Evolutionary conservation across 805 yeast genomes (phyloP), one percentile per base, ranked within the genome.

Genomic region (Starmerella bacillaris): DNA sequence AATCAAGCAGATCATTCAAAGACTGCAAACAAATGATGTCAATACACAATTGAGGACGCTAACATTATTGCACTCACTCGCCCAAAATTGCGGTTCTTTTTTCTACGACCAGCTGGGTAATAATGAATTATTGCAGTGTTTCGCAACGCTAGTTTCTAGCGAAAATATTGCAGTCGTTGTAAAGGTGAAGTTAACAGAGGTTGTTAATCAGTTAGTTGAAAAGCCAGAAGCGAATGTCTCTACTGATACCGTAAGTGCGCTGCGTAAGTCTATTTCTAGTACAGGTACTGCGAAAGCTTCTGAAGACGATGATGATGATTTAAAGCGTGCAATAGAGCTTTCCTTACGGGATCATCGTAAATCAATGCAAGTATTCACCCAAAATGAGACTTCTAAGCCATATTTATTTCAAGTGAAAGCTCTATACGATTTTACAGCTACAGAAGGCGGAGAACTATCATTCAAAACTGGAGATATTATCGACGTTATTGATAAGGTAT

Each of bases 381-480:
- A 34, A 34, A 21, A 35, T 21, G 29, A 12, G 14, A 16, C 38
- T 11, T 15, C 35, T 1, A 17, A 7, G 3, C 27, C 29, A 6
- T 22, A 17, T 24, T 17, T n/a, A 5, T 11, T 15, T 11, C 68
- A 74, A 42, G 96, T 86, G 1, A 66, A 76, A 33, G 95, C 96
- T 0, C 58, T 89, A 34, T 89, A 80, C 50, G 94, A 83, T 51
- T 63, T 84, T 26, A 60, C 67, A 3, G 70, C 92, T 2, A 63
- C 68, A 30, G 95, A 83, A 49, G 75, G 75, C 2, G 94, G 84
- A 41, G 95, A 89, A 45, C 64, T 86, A 30, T 73, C 92, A 2
- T 86, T 89, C 57, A 63, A 72, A 33, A 74, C 74, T 48, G 95
- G 94, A 27, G 96, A 86, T 51, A 63, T 80, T 11, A 84, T 86